phyloP scores from a whole-genome alignment of 257 asterid genomes.

The Gardenia jasminoides region DNA sequence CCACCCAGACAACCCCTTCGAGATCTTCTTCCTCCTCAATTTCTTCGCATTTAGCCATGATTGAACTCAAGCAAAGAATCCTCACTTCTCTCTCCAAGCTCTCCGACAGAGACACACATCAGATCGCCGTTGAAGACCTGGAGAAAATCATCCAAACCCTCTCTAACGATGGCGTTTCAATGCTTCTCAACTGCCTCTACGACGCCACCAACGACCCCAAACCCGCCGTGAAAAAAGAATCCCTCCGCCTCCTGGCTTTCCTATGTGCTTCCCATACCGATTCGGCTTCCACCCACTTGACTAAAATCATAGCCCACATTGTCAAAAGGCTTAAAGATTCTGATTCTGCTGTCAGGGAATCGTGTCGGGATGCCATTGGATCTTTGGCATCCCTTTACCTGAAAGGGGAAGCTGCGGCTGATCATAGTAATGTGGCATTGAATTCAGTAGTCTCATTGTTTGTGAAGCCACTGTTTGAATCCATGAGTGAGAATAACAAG shows the following conservation, averaged over 20 bases:
- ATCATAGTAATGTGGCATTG: conserved; percentile 36
- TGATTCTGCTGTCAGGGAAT: conserved; percentile 89
- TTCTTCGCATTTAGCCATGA: conserved; percentile 83
- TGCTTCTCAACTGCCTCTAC: conserved; percentile 92
- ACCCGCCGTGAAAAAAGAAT: conserved; percentile 82
- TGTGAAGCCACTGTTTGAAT: conserved; percentile 87
- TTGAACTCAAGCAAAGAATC: conserved; percentile 87
- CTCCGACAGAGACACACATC: conserved; percentile 97
- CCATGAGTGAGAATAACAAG: conserved; percentile 87
- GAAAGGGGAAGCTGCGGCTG: conserved; percentile 50
- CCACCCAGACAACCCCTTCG: conserved; percentile 30
- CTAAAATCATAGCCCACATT: conserved; percentile 71
- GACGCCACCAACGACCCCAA: conserved; percentile 83
- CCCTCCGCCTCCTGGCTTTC: conserved; percentile 66
- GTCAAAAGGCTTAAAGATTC: conserved; percentile 86
- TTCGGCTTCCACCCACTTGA: conserved; percentile 74
- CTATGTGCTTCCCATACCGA: conserved; percentile 67
- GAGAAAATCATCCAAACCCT: conserved; percentile 72
- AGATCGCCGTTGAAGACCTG: conserved; percentile 95
- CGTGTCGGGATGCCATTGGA: conserved; percentile 89
- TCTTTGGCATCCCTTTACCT: conserved; percentile 67
- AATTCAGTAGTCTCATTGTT: conserved; percentile 72
- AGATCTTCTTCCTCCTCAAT: conserved; percentile 61
- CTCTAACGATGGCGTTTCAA: conserved; percentile 80
- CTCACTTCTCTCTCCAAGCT: conserved; percentile 86